These are phyloP conservation scores for Arthrobotrys pseudoclavata DNA, from an alignment of 2,329 filamentous ascomycete species.

Conservation along the genomic window DNA sequence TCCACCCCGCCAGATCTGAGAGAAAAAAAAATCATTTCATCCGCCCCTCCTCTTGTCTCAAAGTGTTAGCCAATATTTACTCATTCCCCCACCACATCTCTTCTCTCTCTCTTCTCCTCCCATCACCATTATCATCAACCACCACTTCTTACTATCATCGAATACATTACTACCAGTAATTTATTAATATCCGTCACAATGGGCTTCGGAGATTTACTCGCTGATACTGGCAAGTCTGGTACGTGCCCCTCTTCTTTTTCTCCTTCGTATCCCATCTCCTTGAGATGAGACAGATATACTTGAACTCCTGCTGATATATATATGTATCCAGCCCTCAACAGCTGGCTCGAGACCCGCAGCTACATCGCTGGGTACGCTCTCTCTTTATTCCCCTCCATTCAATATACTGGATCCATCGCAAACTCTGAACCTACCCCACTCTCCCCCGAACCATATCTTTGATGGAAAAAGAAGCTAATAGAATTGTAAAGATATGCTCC, in stretches of 20 bases:
- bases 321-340: conserved; percentile 71
- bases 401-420: conserved; percentile 73
- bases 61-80: conserved; percentile 9
- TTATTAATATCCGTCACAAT: conserved; percentile 68
- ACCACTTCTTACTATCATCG: background rate
- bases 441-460: conserved; percentile 64
- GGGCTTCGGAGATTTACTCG: conserved; percentile 78
- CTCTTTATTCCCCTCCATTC: conserved; percentile 19
- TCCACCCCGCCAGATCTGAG: conserved; percentile 42
- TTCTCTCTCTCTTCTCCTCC: background rate
- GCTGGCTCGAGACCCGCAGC: conserved; percentile 80
- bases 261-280: background rate
- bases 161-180: conserved; percentile 4
- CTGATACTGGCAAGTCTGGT: conserved; percentile 75
- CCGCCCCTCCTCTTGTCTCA: background rate
- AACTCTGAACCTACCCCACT: conserved; percentile 67
- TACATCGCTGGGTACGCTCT: conserved; percentile 84
- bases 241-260: conserved; percentile 64
- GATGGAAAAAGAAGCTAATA: background rate
- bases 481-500: conserved; percentile 69
- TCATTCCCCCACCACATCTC: conserved; percentile 26
- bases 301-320: conserved; percentile 13
- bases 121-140: conserved; percentile 4
- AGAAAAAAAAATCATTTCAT: conserved; percentile 40
- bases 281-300: too few species aligned